phyloP scores from a whole-genome alignment of 352 stramenopile species.

The Globisporangium splendens region DNA sequence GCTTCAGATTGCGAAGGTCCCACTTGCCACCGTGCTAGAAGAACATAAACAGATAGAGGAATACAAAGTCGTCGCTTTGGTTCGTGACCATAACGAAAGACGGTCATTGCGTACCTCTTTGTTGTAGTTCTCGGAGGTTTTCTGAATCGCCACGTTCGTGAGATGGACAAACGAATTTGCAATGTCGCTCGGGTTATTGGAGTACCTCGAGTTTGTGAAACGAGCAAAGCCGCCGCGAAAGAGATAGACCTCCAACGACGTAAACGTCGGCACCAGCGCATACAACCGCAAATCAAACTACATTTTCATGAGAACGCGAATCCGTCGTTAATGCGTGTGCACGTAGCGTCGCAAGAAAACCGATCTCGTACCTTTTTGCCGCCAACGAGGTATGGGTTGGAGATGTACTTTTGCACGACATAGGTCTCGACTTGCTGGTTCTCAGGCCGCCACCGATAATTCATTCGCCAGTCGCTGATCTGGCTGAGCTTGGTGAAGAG shows the following conservation, averaged over 20 bases:
- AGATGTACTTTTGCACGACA: conserved; percentile 93
- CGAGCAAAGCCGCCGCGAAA: conserved; percentile 90
- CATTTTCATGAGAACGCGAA: neutral
- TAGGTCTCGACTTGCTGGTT: conserved; percentile 89
- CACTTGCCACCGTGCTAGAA: conserved; percentile 87
- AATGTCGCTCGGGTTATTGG: conserved; percentile 85
- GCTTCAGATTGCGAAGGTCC: conserved; percentile 89
- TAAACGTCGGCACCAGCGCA: conserved; percentile 91
- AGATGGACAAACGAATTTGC: conserved; percentile 93
- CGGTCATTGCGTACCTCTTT: conserved; percentile 36
- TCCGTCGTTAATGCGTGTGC: too few species aligned
- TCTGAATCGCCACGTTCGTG: conserved; percentile 94
- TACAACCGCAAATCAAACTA: conserved; percentile 93
- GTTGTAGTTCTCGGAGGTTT: conserved; percentile 93
- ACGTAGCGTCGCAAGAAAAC: neutral
- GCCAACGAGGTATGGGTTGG: conserved; percentile 91
- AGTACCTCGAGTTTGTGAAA: conserved; percentile 91
- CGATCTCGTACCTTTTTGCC: conserved; percentile 81
- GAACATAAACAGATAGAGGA: too few species aligned
- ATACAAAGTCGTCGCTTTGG: neutral
- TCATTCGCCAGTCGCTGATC: conserved; percentile 92
- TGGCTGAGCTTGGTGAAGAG: conserved; percentile 92
- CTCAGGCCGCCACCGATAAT: conserved; percentile 77
- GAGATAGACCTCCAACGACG: conserved; percentile 89
- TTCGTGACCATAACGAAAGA: neutral